Percentiles rank a stretch among this genome's conserved stretches.
These are phyloP conservation scores for Cercospora nicotianae DNA, from an alignment of 2,329 filamentous ascomycete genomes.

Conservation along the genomic window DNA sequence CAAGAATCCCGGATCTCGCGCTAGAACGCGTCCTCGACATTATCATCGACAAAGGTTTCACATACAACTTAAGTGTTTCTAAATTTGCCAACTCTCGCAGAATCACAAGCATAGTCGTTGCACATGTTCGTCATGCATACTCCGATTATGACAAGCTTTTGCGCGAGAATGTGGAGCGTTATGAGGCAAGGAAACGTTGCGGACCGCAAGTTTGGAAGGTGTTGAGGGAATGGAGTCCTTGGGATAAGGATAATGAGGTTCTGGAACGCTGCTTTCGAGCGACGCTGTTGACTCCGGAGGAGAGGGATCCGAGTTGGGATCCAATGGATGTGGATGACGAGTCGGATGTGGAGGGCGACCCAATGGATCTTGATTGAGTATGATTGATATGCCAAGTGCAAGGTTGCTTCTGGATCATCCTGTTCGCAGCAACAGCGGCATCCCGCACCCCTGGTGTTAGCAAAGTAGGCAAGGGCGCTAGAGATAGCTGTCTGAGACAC, in stretches of 20 bases:
- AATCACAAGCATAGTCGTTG: constrained; percentile 50
- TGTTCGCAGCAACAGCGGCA: no score
- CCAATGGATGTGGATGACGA: constrained; percentile 36
- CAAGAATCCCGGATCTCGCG: constrained; percentile 29
- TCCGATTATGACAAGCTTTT: constrained; percentile 62
- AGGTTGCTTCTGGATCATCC: no score
- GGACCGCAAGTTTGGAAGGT: constrained; percentile 32
- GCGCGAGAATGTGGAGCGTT: constrained; percentile 32
- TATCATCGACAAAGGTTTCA: constrained; percentile 34
- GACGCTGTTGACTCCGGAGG: constrained; percentile 34
- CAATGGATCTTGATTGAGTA: constrained; percentile 35
- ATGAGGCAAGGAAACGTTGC: constrained; percentile 32
- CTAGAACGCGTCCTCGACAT: constrained; percentile 34
- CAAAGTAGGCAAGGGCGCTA: neutral
- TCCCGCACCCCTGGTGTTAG: no score
- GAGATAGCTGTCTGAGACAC: neutral
- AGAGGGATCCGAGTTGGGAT: constrained; percentile 31
- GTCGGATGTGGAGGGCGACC: constrained; percentile 30
- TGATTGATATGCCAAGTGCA: neutral
- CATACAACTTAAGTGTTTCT: constrained; percentile 35
- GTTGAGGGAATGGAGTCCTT: constrained; percentile 38
- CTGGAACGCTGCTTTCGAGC: constrained; percentile 33
- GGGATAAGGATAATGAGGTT: constrained; percentile 35
- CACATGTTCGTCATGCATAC: constrained; percentile 62
- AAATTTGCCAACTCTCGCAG: constrained; percentile 33